Conservation (phyloP, 2,329 filamentous ascomycete genomes). For the Monosporascus cannonballus region DNA sequence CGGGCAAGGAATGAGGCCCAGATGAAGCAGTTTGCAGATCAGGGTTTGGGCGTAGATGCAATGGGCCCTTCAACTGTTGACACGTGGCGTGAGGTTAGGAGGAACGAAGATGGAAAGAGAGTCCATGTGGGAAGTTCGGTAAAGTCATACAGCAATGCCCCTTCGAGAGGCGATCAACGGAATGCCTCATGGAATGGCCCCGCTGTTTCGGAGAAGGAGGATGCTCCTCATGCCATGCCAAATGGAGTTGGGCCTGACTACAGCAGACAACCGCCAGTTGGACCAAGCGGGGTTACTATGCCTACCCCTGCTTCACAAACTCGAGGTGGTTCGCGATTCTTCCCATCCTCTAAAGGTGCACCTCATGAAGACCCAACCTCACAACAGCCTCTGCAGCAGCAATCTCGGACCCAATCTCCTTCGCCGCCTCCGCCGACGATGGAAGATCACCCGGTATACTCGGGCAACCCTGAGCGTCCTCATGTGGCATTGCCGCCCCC, state of each 20-base stretch:
- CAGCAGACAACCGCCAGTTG: constrained; percentile 8
- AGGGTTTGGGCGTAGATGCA: constrained; percentile 39
- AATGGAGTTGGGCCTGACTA: constrained; percentile 10
- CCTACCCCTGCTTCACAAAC: constrained; percentile 30
- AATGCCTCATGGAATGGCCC: not conserved
- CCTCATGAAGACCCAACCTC: constrained; percentile 31
- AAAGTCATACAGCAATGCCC: not conserved
- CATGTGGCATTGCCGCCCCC: constrained; percentile 64
- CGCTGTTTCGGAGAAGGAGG: not conserved
- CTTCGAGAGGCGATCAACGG: not conserved
- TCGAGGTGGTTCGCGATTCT: constrained; percentile 53
- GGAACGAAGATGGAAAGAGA: constrained; percentile 26
- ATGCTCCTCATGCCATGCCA: constrained; percentile 18
- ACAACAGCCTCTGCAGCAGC: constrained; percentile 24
- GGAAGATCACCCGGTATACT: constrained; percentile 65
- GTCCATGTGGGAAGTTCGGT: constrained; percentile 17
- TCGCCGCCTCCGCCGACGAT: constrained; percentile 68
- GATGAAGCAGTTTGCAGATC: constrained; percentile 40
- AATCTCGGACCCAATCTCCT: constrained; percentile 48
- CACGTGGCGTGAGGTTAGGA: constrained; percentile 40
- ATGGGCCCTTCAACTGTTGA: constrained; percentile 43
- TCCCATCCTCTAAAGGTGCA: constrained; percentile 46
- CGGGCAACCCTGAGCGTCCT: constrained; percentile 58
- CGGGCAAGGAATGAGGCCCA: constrained; percentile 33
- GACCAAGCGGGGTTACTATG: constrained; percentile 8